A percentile compares a stretch with the other conserved stretches of the same genome.
phyloP scores from a whole-genome alignment of 768 basidiomycete species.

The Podaxis pistillaris region DNA sequence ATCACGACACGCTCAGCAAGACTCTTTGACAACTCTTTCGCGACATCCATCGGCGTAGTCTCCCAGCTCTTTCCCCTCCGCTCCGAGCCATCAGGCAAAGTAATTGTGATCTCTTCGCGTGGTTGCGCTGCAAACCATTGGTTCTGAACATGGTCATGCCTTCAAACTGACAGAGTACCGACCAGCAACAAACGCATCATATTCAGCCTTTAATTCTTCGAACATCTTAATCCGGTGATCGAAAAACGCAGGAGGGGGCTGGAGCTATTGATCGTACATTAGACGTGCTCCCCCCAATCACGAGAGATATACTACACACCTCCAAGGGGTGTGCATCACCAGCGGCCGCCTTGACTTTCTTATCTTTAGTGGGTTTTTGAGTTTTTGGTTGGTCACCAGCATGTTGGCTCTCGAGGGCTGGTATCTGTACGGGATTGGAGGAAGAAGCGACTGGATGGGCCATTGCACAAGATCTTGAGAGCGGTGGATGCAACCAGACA shows the following conservation, averaged over 20 bases:
- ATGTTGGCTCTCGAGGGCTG: conserved; percentile 45
- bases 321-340: conserved; percentile 59
- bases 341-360: conserved; percentile 41
- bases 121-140: conserved; percentile 57
- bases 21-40: conserved; percentile 83
- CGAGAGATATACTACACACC: conserved; percentile 34
- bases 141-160: conserved; percentile 8
- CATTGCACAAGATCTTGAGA: conserved; percentile 41
- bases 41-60: conserved; percentile 89
- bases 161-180: conserved; percentile 13
- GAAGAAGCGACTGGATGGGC: conserved; percentile 53
- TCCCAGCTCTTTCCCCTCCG: conserved; percentile 90
- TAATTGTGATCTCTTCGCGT: conserved; percentile 79
- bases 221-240: conserved; percentile 89
- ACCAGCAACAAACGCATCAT: conserved; percentile 82
- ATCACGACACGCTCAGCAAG: conserved; percentile 90
- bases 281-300: background rate
- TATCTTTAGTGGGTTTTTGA: conserved; percentile 37
- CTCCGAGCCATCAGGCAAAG: conserved; percentile 82
- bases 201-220: conserved; percentile 79
- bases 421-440: conserved; percentile 48
- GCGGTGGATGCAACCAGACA: conserved; percentile 15
- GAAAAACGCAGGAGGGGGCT: conserved; percentile 85
- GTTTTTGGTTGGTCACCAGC: conserved; percentile 23
- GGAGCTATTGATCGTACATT: conserved; percentile 45